A percentile compares a stretch with the other conserved stretches of the same genome.
These are phyloP conservation scores for Dioscorea zingiberensis DNA, from an alignment of 106 monocot genomes.

Conservation along the genomic window DNA sequence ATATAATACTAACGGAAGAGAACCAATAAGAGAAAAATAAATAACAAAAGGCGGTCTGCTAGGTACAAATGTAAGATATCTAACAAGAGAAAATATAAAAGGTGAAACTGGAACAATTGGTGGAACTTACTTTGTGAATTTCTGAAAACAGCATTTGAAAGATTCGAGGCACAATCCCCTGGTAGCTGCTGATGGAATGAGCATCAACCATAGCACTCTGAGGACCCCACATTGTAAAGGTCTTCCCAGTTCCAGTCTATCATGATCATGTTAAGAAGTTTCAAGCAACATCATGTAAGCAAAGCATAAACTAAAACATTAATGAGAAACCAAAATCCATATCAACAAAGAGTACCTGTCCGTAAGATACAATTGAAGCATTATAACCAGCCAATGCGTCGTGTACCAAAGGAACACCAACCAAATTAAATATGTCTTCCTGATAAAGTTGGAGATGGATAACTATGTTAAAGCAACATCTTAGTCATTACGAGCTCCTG, in stretches of 20 bases:
- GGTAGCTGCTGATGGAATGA: conserved; percentile 23
- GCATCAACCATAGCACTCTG: conserved; percentile 72
- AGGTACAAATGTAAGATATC: no score
- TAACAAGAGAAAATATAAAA: no score
- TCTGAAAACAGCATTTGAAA: conserved; percentile 77
- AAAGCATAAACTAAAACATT: not conserved
- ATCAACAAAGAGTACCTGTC: conserved; percentile 46
- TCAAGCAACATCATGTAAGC: not conserved
- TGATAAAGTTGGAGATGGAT: conserved; percentile 4
- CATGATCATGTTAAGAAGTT: not conserved
- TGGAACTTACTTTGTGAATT: conserved; percentile 50
- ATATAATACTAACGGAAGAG: no score
- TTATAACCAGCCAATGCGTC: conserved; percentile 77
- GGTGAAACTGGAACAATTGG: no score
- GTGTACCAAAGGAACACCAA: conserved; percentile 65
- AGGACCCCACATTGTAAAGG: conserved; percentile 96
- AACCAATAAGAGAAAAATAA: no score
- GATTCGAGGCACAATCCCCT: conserved; percentile 81
- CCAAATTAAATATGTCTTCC: conserved; percentile 71
- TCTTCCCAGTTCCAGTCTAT: conserved; percentile 88
- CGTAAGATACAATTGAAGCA: conserved; percentile 80
- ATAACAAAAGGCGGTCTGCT: no score
- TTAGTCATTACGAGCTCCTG: no score
- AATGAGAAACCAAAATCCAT: not conserved
- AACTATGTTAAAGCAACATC: no score